Evolutionary conservation across 2,329 filamentous ascomycete genomes (phyloP).

Genomic region (Rutstroemia sp.): DNA sequence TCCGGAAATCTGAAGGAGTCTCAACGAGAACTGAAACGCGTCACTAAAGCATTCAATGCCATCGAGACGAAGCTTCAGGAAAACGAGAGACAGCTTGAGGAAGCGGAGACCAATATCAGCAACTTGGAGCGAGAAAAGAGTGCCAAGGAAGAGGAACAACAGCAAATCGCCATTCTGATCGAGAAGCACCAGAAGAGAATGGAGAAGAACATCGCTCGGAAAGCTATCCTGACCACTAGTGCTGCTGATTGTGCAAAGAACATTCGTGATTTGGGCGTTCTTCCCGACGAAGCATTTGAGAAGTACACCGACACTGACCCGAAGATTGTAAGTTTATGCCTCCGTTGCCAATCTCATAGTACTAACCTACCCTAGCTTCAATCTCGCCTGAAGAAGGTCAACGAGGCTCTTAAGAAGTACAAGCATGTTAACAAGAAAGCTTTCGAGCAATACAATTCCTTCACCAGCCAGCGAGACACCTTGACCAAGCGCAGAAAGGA

Average conservation of each 20-base stretch:
- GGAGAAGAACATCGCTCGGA: slow-evolving; percentile 87
- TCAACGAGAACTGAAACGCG: slow-evolving; percentile 72
- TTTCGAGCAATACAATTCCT: slow-evolving; percentile 97
- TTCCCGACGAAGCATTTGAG: slow-evolving; percentile 89
- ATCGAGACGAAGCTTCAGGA: slow-evolving; percentile 64
- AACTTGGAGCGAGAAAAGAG: slow-evolving; percentile 39
- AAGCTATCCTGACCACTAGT: slow-evolving; percentile 69
- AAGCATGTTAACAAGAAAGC: slow-evolving; percentile 99
- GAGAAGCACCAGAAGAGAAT: slow-evolving; percentile 82
- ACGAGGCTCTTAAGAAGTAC: slow-evolving; percentile 91
- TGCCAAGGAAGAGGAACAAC: slow-evolving; percentile 63
- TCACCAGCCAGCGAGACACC: slow-evolving; percentile 84
- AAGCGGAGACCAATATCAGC: slow-evolving; percentile 33
- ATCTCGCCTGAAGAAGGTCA: slow-evolving; percentile 73
- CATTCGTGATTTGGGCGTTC: slow-evolving; percentile 85
- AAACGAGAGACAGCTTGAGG: slow-evolving; percentile 66
- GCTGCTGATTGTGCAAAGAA: slow-evolving; percentile 77
- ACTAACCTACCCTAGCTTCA: slow-evolving; percentile 18
- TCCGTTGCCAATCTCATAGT: background rate
- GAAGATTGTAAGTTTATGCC: slow-evolving; percentile 52
- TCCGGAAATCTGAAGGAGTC: slow-evolving; percentile 67
- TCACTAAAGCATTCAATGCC: slow-evolving; percentile 58
- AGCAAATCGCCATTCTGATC: slow-evolving; percentile 69
- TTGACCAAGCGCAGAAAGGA: slow-evolving; percentile 79
- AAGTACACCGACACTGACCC: slow-evolving; percentile 81